These are phyloP conservation scores for Aspergillus indologenus DNA, from an alignment of 495 filamentous ascomycete species.

Conservation along the genomic window DNA sequence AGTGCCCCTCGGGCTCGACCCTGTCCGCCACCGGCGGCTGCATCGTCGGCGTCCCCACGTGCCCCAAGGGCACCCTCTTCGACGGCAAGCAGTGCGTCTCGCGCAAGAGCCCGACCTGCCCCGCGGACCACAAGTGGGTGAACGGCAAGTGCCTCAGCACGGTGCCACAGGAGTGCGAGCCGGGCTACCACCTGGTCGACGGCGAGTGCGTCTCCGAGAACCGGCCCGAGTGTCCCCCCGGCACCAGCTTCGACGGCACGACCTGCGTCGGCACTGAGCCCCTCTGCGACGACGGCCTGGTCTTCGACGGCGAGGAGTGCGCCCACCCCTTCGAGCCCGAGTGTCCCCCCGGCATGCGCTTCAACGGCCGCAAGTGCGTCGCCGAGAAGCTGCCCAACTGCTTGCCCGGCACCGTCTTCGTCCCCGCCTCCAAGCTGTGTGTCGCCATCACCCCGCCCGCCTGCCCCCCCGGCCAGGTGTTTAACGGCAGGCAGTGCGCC, in stretches of 20 bases:
- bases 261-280: conserved; percentile 5
- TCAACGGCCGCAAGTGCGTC: conserved; percentile 11
- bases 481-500: conserved; percentile 12
- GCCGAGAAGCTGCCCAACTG: conserved; percentile 4
- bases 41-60: conserved; percentile 1
- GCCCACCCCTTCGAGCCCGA: not conserved
- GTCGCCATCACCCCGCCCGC: not conserved
- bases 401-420: conserved; percentile 1
- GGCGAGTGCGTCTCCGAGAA: conserved; percentile 8
- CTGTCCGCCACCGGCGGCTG: conserved; percentile 6
- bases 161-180: conserved; percentile 2
- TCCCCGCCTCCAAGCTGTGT: not conserved
- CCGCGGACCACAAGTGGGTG: not conserved
- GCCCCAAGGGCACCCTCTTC: conserved; percentile 3
- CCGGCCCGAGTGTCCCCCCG: conserved; percentile 7
- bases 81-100: conserved; percentile 5
- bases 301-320: conserved; percentile 11
- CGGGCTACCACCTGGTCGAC: conserved; percentile 2
- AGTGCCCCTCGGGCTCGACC: conserved; percentile 1
- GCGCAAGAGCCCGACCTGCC: not conserved
- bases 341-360: not conserved
- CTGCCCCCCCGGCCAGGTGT: conserved; percentile 4
- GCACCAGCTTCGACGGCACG: conserved; percentile 8
- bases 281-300: conserved; percentile 1
- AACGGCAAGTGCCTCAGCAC: too few relatives aligned